These are phyloP conservation scores for Onygenales sp. DNA, from an alignment of 2,329 filamentous ascomycete genomes.

Conservation along the genomic window DNA sequence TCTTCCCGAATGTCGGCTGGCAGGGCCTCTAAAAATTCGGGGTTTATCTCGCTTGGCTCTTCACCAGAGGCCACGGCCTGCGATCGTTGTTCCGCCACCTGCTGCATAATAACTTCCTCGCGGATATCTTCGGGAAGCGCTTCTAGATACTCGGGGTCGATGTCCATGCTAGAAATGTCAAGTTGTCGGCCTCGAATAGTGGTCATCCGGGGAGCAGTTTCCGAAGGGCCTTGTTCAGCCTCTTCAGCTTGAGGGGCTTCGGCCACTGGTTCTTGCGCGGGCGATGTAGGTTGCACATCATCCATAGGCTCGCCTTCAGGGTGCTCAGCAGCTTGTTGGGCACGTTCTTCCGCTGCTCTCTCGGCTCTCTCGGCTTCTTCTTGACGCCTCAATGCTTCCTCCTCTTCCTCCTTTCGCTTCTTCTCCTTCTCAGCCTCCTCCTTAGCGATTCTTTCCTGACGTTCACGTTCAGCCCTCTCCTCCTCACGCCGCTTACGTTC, in stretches of 20 bases:
- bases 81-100: conserved; percentile 72
- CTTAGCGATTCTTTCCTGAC: conserved; percentile 53
- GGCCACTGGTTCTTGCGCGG: conserved; percentile 22
- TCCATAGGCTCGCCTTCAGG: conserved; percentile 57
- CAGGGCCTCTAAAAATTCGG: conserved; percentile 87
- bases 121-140: conserved; percentile 96
- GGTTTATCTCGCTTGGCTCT: conserved; percentile 59
- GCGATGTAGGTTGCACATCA: conserved; percentile 55
- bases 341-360: conserved; percentile 35
- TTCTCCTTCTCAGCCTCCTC: conserved; percentile 67
- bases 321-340: conserved; percentile 22
- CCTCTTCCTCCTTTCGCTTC: conserved; percentile 57
- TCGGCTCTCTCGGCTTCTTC: conserved; percentile 51
- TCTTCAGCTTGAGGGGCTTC: conserved; percentile 25
- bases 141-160: conserved; percentile 87
- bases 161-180: conserved; percentile 89
- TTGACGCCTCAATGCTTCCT: conserved; percentile 46
- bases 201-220: conserved; percentile 55
- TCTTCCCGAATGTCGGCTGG: conserved; percentile 85
- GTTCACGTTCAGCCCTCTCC: conserved; percentile 49
- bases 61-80: conserved; percentile 63
- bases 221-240: conserved; percentile 38
- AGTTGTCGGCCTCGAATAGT: conserved; percentile 78
- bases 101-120: conserved; percentile 90
- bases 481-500: conserved; percentile 51